Evolutionary conservation across 805 yeast species (phyloP).

Genomic region (Myxozyma monticola): DNA sequence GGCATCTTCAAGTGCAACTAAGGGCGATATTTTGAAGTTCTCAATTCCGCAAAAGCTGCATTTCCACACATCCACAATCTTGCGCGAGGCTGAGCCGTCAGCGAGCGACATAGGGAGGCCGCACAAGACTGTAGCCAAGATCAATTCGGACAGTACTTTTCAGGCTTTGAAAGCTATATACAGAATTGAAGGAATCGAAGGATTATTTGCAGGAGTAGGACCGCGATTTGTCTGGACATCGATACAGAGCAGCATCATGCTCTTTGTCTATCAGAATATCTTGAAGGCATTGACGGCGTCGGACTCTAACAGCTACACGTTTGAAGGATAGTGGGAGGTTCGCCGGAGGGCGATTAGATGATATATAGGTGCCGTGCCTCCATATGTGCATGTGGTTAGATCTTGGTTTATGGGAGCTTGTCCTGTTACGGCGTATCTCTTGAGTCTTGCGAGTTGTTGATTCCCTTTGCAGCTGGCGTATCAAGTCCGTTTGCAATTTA

Average conservation of each 20-base stretch:
- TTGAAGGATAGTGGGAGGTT: too few species aligned
- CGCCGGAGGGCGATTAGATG: too few species aligned
- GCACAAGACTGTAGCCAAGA: slow-evolving; percentile 19
- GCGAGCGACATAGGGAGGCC: too few species aligned
- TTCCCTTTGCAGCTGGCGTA: too few species aligned
- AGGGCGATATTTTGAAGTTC: background rate
- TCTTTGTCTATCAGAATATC: slow-evolving; percentile 78
- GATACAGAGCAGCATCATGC: slow-evolving; percentile 90
- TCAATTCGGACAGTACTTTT: slow-evolving; percentile 30
- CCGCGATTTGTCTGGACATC: slow-evolving; percentile 97
- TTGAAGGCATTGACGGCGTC: slow-evolving; percentile 53
- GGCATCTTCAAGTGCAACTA: background rate
- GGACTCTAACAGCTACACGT: too few species aligned
- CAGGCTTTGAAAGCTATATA: slow-evolving; percentile 59
- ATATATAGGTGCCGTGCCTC: too few species aligned
- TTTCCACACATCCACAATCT: slow-evolving; percentile 2
- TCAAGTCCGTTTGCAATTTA: too few species aligned
- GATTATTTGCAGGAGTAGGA: slow-evolving; percentile 91
- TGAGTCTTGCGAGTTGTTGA: too few species aligned
- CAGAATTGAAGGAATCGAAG: slow-evolving; percentile 70
- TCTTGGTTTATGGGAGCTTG: too few species aligned
- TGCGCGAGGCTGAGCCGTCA: too few species aligned
- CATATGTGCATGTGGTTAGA: too few species aligned
- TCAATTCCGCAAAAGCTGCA: background rate
- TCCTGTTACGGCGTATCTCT: too few species aligned